Conservation (phyloP, 2,329 filamentous ascomycete species). For the Paecilomyces sp. region DNA sequence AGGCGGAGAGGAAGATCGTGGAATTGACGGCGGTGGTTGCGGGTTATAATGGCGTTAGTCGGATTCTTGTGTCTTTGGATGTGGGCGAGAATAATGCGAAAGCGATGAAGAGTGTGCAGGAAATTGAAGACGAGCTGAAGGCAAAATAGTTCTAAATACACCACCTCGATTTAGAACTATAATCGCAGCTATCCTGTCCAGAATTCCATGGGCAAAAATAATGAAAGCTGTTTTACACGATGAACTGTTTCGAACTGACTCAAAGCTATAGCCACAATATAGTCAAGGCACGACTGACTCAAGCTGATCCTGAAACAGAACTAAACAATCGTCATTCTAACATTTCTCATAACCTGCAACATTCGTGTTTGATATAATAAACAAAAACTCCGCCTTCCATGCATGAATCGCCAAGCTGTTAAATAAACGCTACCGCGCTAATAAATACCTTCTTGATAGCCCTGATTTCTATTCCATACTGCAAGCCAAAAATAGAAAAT, state of each 20-base stretch:
- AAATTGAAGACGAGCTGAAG: constrained; percentile 48
- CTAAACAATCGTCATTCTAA: not conserved
- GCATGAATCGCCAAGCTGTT: not conserved
- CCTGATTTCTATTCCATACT: not conserved
- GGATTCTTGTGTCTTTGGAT: constrained; percentile 77
- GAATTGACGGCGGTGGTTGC: constrained; percentile 80
- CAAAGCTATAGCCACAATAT: no score
- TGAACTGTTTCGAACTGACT: no score
- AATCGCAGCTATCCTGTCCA: not conserved
- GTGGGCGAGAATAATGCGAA: constrained; percentile 42
- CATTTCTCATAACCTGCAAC: not conserved
- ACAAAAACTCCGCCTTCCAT: not conserved
- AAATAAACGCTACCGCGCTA: not conserved
- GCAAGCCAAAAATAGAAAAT: not conserved
- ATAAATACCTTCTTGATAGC: not conserved
- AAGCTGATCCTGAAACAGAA: not conserved
- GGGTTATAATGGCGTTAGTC: constrained; percentile 82
- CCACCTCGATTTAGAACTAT: not conserved
- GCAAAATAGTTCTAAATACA: not conserved
- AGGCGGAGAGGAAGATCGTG: constrained; percentile 67
- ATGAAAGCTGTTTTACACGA: no score
- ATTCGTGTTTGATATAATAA: not conserved
- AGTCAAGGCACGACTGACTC: not conserved
- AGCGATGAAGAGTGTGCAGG: constrained; percentile 60
- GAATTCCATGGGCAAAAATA: not conserved